A percentile compares a stretch with the other conserved stretches of the same genome.
These are phyloP conservation scores for Ceratobasidium sp. DNA, from an alignment of 1,284 basidiomycete genomes.

Conservation along the genomic window DNA sequence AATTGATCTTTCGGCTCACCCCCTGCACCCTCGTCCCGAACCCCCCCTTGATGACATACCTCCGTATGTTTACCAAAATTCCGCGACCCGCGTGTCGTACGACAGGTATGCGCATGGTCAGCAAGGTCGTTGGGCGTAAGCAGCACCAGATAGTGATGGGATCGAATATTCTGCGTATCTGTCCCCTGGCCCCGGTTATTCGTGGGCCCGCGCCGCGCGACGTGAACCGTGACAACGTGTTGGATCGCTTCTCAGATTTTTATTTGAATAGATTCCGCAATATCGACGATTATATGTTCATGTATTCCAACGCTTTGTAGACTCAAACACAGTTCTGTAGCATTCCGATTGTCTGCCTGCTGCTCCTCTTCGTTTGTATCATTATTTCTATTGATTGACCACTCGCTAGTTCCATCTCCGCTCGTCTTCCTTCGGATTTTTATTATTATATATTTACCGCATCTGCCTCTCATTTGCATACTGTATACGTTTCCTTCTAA, in stretches of 20 bases:
- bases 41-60: not conserved
- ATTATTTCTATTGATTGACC: no score
- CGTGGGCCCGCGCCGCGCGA: not conserved
- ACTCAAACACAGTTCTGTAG: no score
- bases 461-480: no score
- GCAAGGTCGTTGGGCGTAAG: not conserved
- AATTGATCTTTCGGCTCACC: not conserved
- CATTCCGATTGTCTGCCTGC: no score
- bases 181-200: slow-evolving; percentile 33
- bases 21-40: not conserved
- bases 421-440: not conserved
- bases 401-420: not conserved
- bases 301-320: not conserved
- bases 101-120: slow-evolving; percentile 7
- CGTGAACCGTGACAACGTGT: not conserved
- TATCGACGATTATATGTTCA: slow-evolving; percentile 27
- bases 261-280: slow-evolving; percentile 37
- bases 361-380: no score
- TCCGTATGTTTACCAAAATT: not conserved
- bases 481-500: no score
- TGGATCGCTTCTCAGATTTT: slow-evolving; percentile 5
- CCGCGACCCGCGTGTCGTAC: slow-evolving; percentile 5
- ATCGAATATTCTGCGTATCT: slow-evolving; percentile 17
- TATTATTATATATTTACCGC: no score
- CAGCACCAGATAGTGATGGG: not conserved